Base-by-base conservation (phyloP, 345 rosid genomes). In the Populus ilicifolia region DNA sequence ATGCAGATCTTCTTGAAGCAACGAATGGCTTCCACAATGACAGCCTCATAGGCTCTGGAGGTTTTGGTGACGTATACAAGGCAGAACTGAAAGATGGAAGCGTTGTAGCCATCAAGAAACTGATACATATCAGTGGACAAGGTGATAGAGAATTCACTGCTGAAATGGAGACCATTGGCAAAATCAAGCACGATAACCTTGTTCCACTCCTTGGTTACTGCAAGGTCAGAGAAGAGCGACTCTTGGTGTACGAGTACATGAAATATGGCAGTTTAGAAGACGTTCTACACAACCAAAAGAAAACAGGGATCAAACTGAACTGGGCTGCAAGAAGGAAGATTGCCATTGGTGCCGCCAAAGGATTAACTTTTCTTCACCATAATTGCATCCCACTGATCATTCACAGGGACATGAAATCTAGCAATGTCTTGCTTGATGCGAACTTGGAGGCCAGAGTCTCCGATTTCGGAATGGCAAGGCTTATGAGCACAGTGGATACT, bases 101-200 rank as follows among this genome's bases (percentile, higher is more conserved):
- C 13, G 78, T 87, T 8, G 99, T 96, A 5, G 99, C 99, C 36
- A 93, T 96, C 84, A 96, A 96, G 92, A 96, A 96, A 80, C 85
- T 96, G 75, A 92, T 88, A 70, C 99, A 90, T 48, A 84, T 96
- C 48, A 96, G 98, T 50, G 99, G 99, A 77, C 98, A 96, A 82
- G 99, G 99, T 5, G 98, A 96, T 73, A 80, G 96, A 67, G 98
- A 96, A 82, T 96, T 96, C 89, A 92, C 86, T 18, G 94, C 98
- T 0, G 99, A 96, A 84, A 96, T 96, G 99, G 98, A 96, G 77
- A 96, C 99, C 14, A 96, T 93, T 1, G 98, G 99, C 76, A 92
- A 90, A 80, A 92, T 96, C 85, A 96, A 92, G 94, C 97, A 96
- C 82, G 73, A 90, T 67, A 96, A 93, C 85, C 92, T 96, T 20